These are phyloP conservation scores for Chalciporus sphaerocephalus DNA, from an alignment of 768 basidiomycete genomes.

Conservation along the genomic window DNA sequence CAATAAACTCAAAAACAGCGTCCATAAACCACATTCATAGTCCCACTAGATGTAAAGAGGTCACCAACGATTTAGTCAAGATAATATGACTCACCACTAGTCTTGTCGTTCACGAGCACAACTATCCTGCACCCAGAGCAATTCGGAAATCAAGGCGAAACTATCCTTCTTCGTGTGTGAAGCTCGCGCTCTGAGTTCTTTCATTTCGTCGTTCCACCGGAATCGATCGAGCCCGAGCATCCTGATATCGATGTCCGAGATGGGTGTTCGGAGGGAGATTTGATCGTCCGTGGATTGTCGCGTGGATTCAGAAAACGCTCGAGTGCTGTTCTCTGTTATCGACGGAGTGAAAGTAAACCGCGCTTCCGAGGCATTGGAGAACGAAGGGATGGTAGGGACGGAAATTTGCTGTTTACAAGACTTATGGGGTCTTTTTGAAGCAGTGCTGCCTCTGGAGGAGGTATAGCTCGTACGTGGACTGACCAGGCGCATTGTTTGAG, in stretches of 20 bases:
- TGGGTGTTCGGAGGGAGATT: slow-evolving; percentile 15
- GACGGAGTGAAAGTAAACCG: background rate
- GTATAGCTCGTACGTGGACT: background rate
- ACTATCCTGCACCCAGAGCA: slow-evolving; percentile 9
- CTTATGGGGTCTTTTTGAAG: slow-evolving; percentile 8
- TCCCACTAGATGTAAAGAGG: background rate
- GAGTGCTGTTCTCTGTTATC: slow-evolving; percentile 7
- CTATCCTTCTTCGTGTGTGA: slow-evolving; percentile 23
- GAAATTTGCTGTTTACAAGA: slow-evolving; percentile 11
- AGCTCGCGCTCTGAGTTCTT: slow-evolving; percentile 9
- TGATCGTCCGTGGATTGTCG: slow-evolving; percentile 5
- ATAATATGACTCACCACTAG: background rate
- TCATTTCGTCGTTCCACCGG: slow-evolving; percentile 14
- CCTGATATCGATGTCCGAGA: slow-evolving; percentile 18
- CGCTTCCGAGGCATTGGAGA: background rate
- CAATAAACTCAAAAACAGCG: background rate
- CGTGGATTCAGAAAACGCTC: background rate
- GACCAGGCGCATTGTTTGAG: background rate
- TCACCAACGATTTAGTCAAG: background rate
- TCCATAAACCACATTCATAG: background rate
- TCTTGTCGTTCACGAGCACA: slow-evolving; percentile 5
- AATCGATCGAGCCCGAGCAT: slow-evolving; percentile 26
- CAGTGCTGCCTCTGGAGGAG: background rate
- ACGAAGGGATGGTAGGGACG: background rate
- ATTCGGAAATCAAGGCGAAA: slow-evolving; percentile 12